Evolutionary conservation across 495 filamentous ascomycete genomes (phyloP).

Genomic region (Cenococcum geophilum): DNA sequence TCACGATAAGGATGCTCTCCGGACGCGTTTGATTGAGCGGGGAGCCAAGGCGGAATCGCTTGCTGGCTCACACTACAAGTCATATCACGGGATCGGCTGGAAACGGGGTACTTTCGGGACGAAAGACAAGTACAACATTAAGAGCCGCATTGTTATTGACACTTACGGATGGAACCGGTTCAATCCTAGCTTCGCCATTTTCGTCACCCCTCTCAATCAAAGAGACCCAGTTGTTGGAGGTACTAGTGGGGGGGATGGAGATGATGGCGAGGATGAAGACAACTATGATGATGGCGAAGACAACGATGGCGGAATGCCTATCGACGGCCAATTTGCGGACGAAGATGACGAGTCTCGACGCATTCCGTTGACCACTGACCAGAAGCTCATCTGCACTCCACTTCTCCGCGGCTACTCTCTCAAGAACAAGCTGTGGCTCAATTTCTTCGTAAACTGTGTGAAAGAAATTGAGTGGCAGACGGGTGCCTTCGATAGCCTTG

Average conservation of each 20-base stretch:
- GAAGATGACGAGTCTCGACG: constrained; percentile 34
- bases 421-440: constrained; percentile 45
- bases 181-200: constrained; percentile 35
- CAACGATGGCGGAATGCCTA: constrained; percentile 37
- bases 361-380: constrained; percentile 34
- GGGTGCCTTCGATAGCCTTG: constrained; percentile 44
- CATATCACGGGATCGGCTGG: constrained; percentile 50
- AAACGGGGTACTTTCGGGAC: constrained; percentile 26
- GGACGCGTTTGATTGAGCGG: constrained; percentile 34
- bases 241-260: constrained; percentile 3
- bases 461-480: constrained; percentile 40
- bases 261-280: constrained; percentile 27
- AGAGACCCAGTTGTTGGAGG: constrained; percentile 26
- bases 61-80: constrained; percentile 57
- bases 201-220: constrained; percentile 29
- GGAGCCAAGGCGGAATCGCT: constrained; percentile 41
- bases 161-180: constrained; percentile 43
- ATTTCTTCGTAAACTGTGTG: constrained; percentile 41
- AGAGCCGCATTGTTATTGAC: constrained; percentile 53
- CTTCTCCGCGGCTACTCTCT: constrained; percentile 43
- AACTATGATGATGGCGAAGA: constrained; percentile 27
- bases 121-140: constrained; percentile 46
- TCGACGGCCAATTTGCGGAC: constrained; percentile 37
- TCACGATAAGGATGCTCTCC: constrained; percentile 40
- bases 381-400: constrained; percentile 37